A percentile compares a stretch with the other conserved stretches of the same genome.
Conservation (phyloP, 176 grass and related monocot genomes). For the Triticum dicoccoides region DNA sequence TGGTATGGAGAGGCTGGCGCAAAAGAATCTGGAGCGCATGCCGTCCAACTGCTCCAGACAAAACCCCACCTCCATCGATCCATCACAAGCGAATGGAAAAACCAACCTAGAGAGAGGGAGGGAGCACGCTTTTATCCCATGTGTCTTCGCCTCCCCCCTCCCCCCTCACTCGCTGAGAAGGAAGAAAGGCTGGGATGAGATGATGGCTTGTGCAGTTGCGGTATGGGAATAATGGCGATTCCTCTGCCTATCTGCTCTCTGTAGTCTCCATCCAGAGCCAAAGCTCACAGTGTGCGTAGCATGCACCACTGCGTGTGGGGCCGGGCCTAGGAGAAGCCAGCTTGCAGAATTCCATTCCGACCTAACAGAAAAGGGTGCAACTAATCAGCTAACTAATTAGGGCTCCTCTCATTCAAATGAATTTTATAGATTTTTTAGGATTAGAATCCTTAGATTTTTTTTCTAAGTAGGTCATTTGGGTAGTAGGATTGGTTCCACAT, state of each 20-base stretch:
- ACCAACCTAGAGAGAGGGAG: conserved; percentile 27
- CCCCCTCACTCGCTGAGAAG: not conserved
- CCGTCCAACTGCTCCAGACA: conserved; percentile 84
- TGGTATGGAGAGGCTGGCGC: conserved; percentile 53
- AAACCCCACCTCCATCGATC: conserved; percentile 49
- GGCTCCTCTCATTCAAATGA: too few species aligned
- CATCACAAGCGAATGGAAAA: conserved; percentile 32
- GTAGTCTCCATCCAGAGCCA: conserved; percentile 51
- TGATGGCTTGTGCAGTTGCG: not conserved
- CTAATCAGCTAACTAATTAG: not conserved
- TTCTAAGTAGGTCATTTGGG: too few species aligned
- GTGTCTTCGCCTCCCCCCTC: not conserved
- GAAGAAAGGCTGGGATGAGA: not conserved
- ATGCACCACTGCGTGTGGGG: conserved; percentile 22
- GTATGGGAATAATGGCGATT: conserved; percentile 46
- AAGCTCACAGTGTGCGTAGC: conserved; percentile 20
- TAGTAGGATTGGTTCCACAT: too few species aligned
- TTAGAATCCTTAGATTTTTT: too few species aligned
- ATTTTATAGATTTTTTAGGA: too few species aligned
- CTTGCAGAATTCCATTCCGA: not conserved
- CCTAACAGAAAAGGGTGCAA: not conserved
- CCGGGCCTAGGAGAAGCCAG: conserved; percentile 5
- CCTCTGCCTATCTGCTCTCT: conserved; percentile 39
- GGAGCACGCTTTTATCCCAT: conserved; percentile 10
- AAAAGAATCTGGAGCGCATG: conserved; percentile 68